Evolutionary conservation across 495 filamentous ascomycete species (phyloP), one percentile per base, ranked within the genome.

Genomic region (Venustampulla echinocandica): DNA sequence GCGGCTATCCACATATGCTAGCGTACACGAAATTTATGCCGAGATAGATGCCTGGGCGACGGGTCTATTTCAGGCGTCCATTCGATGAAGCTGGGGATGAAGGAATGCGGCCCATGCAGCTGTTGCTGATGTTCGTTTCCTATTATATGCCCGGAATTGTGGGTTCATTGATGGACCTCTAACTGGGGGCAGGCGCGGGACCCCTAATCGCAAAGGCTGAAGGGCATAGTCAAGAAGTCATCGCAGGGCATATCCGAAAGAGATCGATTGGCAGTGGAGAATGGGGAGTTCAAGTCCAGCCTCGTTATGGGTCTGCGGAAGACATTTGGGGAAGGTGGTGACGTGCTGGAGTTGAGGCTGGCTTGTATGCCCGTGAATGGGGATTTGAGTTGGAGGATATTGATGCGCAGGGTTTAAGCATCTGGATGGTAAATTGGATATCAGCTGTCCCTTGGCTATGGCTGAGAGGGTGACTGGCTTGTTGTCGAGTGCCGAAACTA

Each of bases 1-100:
- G 42, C 1, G 52, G 42, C 13, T 39, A 42, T 11, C 46, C 47
- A 14, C 50, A 46, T 18, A 36, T 46, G 21, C 38, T 50, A 10
- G 42, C 52, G 14, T 47, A 42, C 19, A 19, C 23, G 2, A 41
- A 34, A 20, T 24, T 0, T 0, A 22, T 49, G 10, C 37, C 46
- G 17, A 30, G 21, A 22, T 10, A 25, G 13, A 25, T 42, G 37
- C 35, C 25, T 42, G 2, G 46, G 46, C 10, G 19, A 19, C 10
- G 9, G 19, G 21, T 33, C 27, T 19, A 19, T 49, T 17, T 42
- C 37, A 15, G 14, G 32, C 10, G 14, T 48, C 9, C 41, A 48
- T 33, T 37, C 35, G 1, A 2, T 22, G 24, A 30, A 13, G 1
- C 33, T 40, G 10, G 46, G 46, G 4, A 49, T n/a, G 36, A 40